Base-by-base conservation (phyloP, 495 filamentous ascomycete species). In the Penicillium cosmopolitanum region DNA sequence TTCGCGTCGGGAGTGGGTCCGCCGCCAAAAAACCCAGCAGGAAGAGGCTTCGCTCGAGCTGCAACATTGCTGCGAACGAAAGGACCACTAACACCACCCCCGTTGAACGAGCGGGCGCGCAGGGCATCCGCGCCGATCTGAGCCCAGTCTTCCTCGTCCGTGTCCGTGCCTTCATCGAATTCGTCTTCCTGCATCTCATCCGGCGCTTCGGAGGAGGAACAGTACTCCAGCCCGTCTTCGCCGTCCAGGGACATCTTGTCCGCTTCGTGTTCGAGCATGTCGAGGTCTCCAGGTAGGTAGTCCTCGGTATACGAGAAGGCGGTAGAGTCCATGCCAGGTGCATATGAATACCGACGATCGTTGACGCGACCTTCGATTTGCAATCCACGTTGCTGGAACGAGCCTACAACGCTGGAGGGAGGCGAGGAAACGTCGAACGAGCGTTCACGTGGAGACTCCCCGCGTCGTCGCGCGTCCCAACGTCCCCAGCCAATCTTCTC, bases 141-240 rank as follows among this genome's bases (percentile, higher is more conserved):
- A 19, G 91, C 92, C 93, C 93, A 96, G 76, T 98, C 94, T 72
- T 98, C 95, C 62, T 97, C 92, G 73, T 98, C 95, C n/a, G 95
- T 98, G 53, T 87, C 82, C 69, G 96, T 91, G 63, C 89, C 88
- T 55, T 91, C 85, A 68, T 89, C 84, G 65, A 80, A 80, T 66
- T 89, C 82, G 33, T 88, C 87, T 55, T 86, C 85, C 18, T 64
- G 76, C n/a, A 79, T 66, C 43, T 87, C 86, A 63, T 88, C 87
- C 12, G 81, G 87, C n/a, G 83, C 85, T 62, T 89, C 89, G 34
- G 87, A 91, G 51, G 88, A 88, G 43, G 90, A 90, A 38, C 85
- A 87, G 57, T 88, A 89, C 40, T 80, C 85, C 38, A 46, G 62
- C 12, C 58, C 68, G 25, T 87, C 86, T 35, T 83, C 84, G 51